These are phyloP conservation scores for Zoysia pacifica DNA, from an alignment of 176 grass and related monocot genomes.

Conservation along the genomic window DNA sequence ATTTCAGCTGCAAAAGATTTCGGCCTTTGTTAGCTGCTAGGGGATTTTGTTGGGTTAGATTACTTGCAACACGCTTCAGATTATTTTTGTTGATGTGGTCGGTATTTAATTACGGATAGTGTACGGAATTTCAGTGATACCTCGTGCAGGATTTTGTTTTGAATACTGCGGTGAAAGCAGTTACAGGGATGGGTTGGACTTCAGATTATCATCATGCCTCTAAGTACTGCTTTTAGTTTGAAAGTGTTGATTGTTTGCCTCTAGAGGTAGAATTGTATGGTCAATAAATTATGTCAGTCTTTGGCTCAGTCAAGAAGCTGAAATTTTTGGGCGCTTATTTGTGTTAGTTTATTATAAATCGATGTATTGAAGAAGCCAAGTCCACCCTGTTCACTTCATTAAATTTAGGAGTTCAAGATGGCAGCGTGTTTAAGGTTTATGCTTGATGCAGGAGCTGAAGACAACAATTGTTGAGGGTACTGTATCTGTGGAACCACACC, in stretches of 20 bases:
- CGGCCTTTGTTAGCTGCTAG: neutral
- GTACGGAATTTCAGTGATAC: neutral
- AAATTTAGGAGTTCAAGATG: neutral
- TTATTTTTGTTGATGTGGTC: neutral
- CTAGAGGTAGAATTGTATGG: neutral
- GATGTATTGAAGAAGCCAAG: neutral
- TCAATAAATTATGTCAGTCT: neutral
- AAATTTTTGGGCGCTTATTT: neutral
- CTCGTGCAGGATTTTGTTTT: conserved; percentile 6
- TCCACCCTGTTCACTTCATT: neutral
- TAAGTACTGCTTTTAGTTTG: too few species aligned
- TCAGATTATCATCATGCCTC: too few species aligned
- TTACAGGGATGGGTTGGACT: neutral
- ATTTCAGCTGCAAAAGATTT: neutral
- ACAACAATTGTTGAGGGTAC: neutral
- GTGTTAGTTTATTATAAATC: neutral
- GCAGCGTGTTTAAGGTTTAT: conserved; percentile 14
- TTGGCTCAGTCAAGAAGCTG: neutral
- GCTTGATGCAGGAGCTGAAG: conserved; percentile 53
- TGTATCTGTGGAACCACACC: conserved; percentile 24
- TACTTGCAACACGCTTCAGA: neutral
- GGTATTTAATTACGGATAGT: neutral
- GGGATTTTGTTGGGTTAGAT: conserved; percentile 8
- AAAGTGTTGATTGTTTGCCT: neutral
- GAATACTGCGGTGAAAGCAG: neutral